Base-by-base conservation (phyloP, 257 asterid species). In the Scutellaria minor region DNA sequence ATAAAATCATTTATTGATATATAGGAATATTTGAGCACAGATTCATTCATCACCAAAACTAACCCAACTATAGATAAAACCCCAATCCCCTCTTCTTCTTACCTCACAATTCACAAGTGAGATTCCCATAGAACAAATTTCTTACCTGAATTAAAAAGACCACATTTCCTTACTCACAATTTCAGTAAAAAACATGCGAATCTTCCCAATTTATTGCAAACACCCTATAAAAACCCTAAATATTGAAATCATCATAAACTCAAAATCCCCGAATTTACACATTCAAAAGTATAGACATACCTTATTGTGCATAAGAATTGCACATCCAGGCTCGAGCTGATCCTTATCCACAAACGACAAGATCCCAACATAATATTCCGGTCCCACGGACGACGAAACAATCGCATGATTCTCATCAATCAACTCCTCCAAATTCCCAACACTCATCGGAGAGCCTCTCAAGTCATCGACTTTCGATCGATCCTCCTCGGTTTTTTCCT, bases 381-480 rank as follows among this genome's bases (percentile, higher is more conserved):
- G 98, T 20, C 98, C 98, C 0, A 90, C 97, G 11, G 97, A 87
- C 20, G 91, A 87, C 7, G 95, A 88, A 50, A 90, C 95, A 41
- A 90, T 88, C n/a, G 97, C 95, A 78, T 88, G 98, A 66, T 87
- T 92, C 96, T 92, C 98, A 81, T 92, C 97, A 73, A 92, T 92
- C 50, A 92, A 74, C 85, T 90, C 98, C 84, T 92, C 98, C 64
- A 92, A 67, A 69, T 87, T 92, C 8, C 97, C 98, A 15, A 90
- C 97, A 51, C 98, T 90, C 98, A 92, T 90, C 20, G 98, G 98
- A 20, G 97, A 83, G 13, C 97, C 98, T 4, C 97, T 78, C 53
- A 92, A 75, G 66, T 90, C 96, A 22, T 92, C 98, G 37, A 92
- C 98, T 79, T 89, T 92, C 3, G 96, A 88, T 24, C 96, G 74